A percentile compares a stretch with the other conserved stretches of the same genome.
Conservation (phyloP, 1,284 basidiomycete genomes). For the Microbotryum intermedium region DNA sequence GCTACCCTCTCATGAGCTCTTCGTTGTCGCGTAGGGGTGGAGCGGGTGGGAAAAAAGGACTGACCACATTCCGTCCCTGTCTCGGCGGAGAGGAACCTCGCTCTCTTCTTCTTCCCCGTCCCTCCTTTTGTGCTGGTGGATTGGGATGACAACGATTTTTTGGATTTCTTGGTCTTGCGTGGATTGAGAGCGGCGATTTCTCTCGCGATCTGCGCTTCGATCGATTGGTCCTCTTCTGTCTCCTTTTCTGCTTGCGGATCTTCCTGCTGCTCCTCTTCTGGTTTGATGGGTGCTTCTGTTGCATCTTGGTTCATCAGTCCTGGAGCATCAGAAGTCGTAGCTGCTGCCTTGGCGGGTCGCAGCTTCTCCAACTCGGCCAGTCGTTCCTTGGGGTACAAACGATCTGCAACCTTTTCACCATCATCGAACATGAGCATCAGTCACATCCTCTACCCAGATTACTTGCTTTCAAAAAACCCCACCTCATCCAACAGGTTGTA, state of each 20-base stretch:
- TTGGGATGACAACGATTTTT: not conserved
- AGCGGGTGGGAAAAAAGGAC: not conserved
- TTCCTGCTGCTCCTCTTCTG: not conserved
- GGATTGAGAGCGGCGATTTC: constrained; percentile 17
- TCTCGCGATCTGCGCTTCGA: constrained; percentile 17
- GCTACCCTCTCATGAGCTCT: not conserved
- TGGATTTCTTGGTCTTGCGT: not conserved
- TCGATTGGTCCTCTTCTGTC: constrained; percentile 16
- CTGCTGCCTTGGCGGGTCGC: not conserved
- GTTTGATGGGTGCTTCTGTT: not conserved
- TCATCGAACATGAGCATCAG: not conserved
- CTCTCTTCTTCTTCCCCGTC: constrained; percentile 10
- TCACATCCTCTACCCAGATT: too few relatives aligned
- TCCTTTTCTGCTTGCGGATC: not conserved
- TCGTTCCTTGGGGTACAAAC: constrained; percentile 20
- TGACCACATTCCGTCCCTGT: constrained; percentile 27
- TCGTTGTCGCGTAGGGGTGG: too few relatives aligned
- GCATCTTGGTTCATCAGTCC: not conserved
- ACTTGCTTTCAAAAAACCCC: too few relatives aligned
- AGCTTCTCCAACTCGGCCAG: constrained; percentile 1
- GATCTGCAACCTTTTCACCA: constrained; percentile 18
- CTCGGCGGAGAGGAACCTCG: constrained; percentile 21
- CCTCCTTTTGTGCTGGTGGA: not conserved
- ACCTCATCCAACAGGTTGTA: constrained; percentile 25
- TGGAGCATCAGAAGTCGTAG: not conserved